A percentile compares a stretch with the other conserved stretches of the same genome.
These are phyloP conservation scores for Fusarium sarcochroum DNA, from an alignment of 2,329 filamentous ascomycete species.

Conservation along the genomic window DNA sequence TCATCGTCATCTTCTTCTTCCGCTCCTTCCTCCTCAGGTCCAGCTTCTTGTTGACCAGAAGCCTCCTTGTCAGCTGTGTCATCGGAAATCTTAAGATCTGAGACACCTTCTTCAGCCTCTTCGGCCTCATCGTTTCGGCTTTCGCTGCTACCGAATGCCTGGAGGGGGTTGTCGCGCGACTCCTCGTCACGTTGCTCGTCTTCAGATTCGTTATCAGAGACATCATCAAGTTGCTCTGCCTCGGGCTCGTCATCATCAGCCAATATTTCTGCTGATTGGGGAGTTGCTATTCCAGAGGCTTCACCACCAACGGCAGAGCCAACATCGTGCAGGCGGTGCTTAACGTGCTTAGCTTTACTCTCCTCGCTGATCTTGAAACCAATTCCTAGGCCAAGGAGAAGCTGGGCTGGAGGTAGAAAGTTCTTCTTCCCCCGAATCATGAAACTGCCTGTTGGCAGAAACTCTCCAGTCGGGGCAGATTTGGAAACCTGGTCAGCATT, in stretches of 20 bases:
- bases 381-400: conserved; percentile 88
- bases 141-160: conserved; percentile 45
- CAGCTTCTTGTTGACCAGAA: conserved; percentile 53
- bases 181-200: conserved; percentile 50
- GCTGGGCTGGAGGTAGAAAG: conserved; percentile 86
- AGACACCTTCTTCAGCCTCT: conserved; percentile 44
- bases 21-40: conserved; percentile 40
- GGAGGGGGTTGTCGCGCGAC: conserved; percentile 57
- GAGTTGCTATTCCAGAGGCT: conserved; percentile 27
- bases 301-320: conserved; percentile 36
- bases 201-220: conserved; percentile 52
- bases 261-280: conserved; percentile 46
- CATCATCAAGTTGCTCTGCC: conserved; percentile 50
- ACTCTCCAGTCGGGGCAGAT: conserved; percentile 83
- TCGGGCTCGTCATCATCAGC: conserved; percentile 40
- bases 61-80: conserved; percentile 44
- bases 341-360: conserved; percentile 84
- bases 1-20: conserved; percentile 50
- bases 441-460: conserved; percentile 83
- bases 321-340: conserved; percentile 65
- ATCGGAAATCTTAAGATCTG: conserved; percentile 46
- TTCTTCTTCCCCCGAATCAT: conserved; percentile 90
- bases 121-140: conserved; percentile 49
- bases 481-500: conserved; percentile 92
- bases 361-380: conserved; percentile 92